A percentile compares a stretch with the other conserved stretches of the same genome.
Evolutionary conservation across 192 early-diverging fungal species (phyloP).

Genomic region (Coemansia sp.): DNA sequence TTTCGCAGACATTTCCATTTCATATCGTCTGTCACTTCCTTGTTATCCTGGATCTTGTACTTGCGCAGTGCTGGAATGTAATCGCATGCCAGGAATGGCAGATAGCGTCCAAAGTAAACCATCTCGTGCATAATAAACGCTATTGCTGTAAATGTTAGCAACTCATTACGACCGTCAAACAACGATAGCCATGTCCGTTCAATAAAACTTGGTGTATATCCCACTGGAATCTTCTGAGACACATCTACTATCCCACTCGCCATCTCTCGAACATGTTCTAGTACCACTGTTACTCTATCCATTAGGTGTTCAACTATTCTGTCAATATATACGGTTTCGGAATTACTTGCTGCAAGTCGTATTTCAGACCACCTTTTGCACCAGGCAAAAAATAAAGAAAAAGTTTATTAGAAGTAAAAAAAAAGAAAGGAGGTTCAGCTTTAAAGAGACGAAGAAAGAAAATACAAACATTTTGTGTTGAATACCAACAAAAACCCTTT

Average conservation of each 20-base stretch:
- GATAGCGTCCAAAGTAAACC: slow-evolving; percentile 87
- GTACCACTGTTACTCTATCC: slow-evolving; percentile 18
- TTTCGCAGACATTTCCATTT: slow-evolving; percentile 72
- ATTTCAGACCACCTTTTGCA: not conserved
- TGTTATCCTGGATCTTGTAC: slow-evolving; percentile 85
- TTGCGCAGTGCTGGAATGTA: slow-evolving; percentile 80
- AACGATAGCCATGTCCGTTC: slow-evolving; percentile 65
- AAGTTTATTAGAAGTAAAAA: not conserved
- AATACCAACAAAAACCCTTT: not conserved
- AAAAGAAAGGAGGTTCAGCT: not conserved
- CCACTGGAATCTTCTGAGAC: slow-evolving; percentile 26
- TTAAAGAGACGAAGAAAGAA: slow-evolving; percentile 8
- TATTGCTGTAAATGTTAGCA: slow-evolving; percentile 68
- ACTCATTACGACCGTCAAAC: slow-evolving; percentile 70
- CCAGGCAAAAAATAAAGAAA: not conserved
- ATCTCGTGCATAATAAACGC: slow-evolving; percentile 87
- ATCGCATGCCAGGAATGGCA: slow-evolving; percentile 86
- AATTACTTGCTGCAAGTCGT: not conserved
- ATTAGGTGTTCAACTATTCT: not conserved
- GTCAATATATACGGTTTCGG: not conserved
- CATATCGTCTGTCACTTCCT: slow-evolving; percentile 62
- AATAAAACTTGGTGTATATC: slow-evolving; percentile 42
- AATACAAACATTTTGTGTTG: not conserved
- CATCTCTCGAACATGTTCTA: slow-evolving; percentile 35
- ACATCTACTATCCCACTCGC: slow-evolving; percentile 38